A percentile compares a stretch with the other conserved stretches of the same genome.
phyloP scores from a whole-genome alignment of 176 grass and related monocot genomes.

The Alopecurus myosuroides region DNA sequence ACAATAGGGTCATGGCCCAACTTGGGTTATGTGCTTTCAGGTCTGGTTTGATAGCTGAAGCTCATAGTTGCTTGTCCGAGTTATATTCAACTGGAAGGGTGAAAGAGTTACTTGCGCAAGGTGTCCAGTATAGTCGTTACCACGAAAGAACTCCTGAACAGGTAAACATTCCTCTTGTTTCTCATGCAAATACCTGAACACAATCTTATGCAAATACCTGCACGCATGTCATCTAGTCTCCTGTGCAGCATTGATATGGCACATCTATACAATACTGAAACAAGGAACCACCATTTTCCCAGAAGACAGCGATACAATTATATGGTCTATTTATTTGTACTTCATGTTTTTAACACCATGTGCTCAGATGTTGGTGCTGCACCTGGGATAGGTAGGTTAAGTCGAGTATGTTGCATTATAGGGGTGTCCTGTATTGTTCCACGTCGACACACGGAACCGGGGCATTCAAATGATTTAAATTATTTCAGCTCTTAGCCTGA shows the following conservation, averaged over 20 bases:
- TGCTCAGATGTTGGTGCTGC: neutral
- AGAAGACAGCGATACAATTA: neutral
- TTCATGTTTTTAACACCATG: neutral
- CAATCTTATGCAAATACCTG: neutral
- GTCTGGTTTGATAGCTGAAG: constrained; percentile 82
- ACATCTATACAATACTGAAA: neutral
- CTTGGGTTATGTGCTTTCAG: constrained; percentile 85
- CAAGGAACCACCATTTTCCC: neutral
- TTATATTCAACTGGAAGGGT: constrained; percentile 79
- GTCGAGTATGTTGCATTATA: neutral
- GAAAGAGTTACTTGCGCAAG: constrained; percentile 93
- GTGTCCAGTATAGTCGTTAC: constrained; percentile 87
- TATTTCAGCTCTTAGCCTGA: neutral
- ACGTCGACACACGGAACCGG: neutral
- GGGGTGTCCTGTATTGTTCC: neutral
- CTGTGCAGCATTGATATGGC: neutral
- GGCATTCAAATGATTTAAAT: neutral
- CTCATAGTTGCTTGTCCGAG: constrained; percentile 82
- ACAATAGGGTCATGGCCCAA: constrained; percentile 91
- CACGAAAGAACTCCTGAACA: constrained; percentile 98
- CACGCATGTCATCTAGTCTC: neutral
- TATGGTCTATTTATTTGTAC: neutral
- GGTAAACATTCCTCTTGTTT: constrained; percentile 27
- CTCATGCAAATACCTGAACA: neutral
- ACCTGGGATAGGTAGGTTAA: neutral